Conservation (phyloP, 2,329 filamentous ascomycete genomes). For the Monilinia fructicola region DNA sequence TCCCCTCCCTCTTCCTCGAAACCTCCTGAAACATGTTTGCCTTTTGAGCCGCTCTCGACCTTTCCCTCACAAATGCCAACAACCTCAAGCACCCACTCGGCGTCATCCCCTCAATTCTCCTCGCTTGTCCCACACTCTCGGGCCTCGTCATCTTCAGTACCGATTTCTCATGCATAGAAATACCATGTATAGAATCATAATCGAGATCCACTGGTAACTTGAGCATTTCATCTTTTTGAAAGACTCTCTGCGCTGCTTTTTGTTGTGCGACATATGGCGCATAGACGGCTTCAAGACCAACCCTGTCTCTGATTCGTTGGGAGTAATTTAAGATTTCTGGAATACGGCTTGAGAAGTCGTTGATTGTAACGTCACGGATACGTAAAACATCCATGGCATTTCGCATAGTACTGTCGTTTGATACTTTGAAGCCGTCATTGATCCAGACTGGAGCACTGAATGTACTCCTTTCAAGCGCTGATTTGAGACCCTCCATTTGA, state of each 20-base stretch:
- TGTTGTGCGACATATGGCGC: slow-evolving; percentile 82
- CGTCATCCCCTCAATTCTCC: slow-evolving; percentile 78
- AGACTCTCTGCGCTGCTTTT: slow-evolving; percentile 60
- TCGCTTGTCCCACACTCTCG: slow-evolving; percentile 84
- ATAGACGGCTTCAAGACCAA: slow-evolving; percentile 81
- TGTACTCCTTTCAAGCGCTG: slow-evolving; percentile 56
- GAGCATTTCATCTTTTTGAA: slow-evolving; percentile 75
- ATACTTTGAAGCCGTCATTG: slow-evolving; percentile 66
- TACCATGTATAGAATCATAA: slow-evolving; percentile 69
- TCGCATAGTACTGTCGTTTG: slow-evolving; percentile 64
- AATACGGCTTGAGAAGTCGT: slow-evolving; percentile 57
- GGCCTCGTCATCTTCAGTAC: slow-evolving; percentile 70
- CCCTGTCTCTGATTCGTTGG: slow-evolving; percentile 61
- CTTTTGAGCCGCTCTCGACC: slow-evolving; percentile 27
- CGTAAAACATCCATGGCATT: slow-evolving; percentile 79
- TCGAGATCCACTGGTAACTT: slow-evolving; percentile 71
- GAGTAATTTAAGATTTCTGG: slow-evolving; percentile 57
- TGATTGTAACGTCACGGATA: slow-evolving; percentile 58
- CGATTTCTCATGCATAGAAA: slow-evolving; percentile 77
- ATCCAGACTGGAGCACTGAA: slow-evolving; percentile 67
- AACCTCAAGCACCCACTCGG: slow-evolving; percentile 60
- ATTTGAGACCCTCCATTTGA: slow-evolving; percentile 66
- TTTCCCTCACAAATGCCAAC: slow-evolving; percentile 55
- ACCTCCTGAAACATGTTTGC: slow-evolving; percentile 29
- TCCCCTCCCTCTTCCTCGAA: slow-evolving; percentile 21